These are phyloP conservation scores for Sclerotinia sclerotiorum DNA, from an alignment of 2,329 filamentous ascomycete species.

Conservation along the genomic window DNA sequence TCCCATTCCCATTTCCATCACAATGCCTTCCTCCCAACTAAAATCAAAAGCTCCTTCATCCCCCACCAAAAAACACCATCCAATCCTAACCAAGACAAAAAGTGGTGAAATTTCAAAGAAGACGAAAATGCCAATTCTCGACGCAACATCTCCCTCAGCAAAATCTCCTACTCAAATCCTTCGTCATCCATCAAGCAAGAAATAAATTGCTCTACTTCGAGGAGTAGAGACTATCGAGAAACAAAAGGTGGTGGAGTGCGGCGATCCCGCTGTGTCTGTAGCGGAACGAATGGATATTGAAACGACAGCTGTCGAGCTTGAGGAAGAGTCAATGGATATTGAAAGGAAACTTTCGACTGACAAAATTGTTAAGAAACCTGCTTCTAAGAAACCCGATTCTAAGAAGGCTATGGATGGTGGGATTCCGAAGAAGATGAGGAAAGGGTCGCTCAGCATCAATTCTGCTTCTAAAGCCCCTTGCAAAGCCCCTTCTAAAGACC, in stretches of 20 bases:
- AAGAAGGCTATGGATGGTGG: too few relatives aligned
- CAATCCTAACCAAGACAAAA: neutral
- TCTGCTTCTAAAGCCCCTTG: too few relatives aligned
- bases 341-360: too few relatives aligned
- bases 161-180: neutral
- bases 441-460: too few relatives aligned
- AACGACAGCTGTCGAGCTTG: too few relatives aligned
- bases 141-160: neutral
- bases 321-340: neutral
- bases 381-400: too few relatives aligned
- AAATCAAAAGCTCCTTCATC: neutral
- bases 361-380: too few relatives aligned
- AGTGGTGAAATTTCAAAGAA: slow-evolving; percentile 3
- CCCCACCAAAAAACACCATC: neutral
- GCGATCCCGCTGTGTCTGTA: too few relatives aligned
- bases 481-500: too few relatives aligned
- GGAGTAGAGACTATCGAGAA: neutral
- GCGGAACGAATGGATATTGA: neutral
- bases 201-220: neutral
- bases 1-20: neutral
- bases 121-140: neutral
- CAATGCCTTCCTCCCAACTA: neutral
- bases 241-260: neutral
- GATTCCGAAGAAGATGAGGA: too few relatives aligned
- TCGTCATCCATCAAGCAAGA: neutral